phyloP scores from a whole-genome alignment of 2,329 filamentous ascomycete species.

The Beauveria varroae region DNA sequence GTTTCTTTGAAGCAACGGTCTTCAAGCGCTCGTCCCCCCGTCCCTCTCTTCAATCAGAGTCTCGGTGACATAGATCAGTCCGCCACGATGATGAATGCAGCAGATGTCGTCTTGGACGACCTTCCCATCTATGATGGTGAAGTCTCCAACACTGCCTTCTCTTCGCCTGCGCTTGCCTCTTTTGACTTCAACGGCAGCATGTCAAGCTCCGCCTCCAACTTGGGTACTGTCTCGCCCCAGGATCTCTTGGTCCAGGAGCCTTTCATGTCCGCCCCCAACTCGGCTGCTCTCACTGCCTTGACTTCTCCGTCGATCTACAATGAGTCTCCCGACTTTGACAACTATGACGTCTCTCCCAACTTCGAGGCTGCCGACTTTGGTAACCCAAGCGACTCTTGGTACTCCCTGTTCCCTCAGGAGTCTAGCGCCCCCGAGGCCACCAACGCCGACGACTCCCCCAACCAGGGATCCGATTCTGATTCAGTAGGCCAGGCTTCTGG shows the following conservation, averaged over 20 bases:
- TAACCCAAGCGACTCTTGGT: conserved; percentile 53
- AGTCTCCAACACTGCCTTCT: conserved; percentile 39
- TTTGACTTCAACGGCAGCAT: conserved; percentile 44
- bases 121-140: conserved; percentile 50
- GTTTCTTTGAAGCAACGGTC: conserved; percentile 49
- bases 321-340: conserved; percentile 69
- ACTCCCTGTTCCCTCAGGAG: conserved; percentile 61
- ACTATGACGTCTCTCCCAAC: conserved; percentile 71
- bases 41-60: conserved; percentile 62
- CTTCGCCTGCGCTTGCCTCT: conserved; percentile 44
- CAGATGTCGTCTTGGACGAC: conserved; percentile 51
- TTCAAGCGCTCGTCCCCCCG: conserved; percentile 53
- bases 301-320: conserved; percentile 77
- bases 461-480: conserved; percentile 38
- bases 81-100: conserved; percentile 38
- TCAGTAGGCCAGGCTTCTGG: conserved; percentile 32
- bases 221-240: conserved; percentile 75
- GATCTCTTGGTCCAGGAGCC: conserved; percentile 67
- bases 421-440: conserved; percentile 19
- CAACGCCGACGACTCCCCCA: conserved; percentile 34
- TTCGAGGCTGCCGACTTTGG: conserved; percentile 55
- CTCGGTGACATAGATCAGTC: conserved; percentile 43
- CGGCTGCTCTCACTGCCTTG: conserved; percentile 71
- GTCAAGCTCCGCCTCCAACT: conserved; percentile 43
- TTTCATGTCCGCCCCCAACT: conserved; percentile 71